These are phyloP conservation scores for Aegilops speltoides DNA, from an alignment of 176 grass and related monocot genomes.

Conservation along the genomic window DNA sequence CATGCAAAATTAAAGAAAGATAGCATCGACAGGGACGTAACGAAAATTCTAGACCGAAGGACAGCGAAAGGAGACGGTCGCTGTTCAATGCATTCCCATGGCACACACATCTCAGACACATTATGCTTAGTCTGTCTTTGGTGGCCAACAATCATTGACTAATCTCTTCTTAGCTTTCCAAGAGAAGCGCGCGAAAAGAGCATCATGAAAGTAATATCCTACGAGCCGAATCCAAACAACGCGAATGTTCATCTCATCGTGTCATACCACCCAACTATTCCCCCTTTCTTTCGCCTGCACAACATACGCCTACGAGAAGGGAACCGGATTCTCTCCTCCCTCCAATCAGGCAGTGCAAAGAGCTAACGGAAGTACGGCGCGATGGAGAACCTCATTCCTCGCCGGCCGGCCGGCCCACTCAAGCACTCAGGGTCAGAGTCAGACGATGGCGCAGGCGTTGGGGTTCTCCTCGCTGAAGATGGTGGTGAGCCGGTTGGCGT, in stretches of 20 bases:
- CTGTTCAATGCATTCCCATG: not conserved
- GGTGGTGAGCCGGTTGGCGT: slow-evolving; percentile 81
- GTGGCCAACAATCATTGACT: slow-evolving; percentile 9
- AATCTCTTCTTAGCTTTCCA: not conserved
- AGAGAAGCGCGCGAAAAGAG: not conserved
- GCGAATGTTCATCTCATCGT: not conserved
- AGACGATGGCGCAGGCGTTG: slow-evolving; percentile 83
- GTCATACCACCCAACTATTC: not conserved
- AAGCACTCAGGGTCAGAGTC: slow-evolving; percentile 8
- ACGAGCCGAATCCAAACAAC: not conserved
- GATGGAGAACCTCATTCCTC: slow-evolving; percentile 15
- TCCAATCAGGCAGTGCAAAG: not conserved
- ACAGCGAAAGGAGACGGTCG: not conserved
- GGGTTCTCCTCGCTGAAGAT: slow-evolving; percentile 99
- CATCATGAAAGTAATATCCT: not conserved
- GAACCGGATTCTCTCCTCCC: slow-evolving; percentile 60
- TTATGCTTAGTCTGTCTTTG: not conserved
- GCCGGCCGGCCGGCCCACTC: not conserved
- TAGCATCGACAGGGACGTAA: too few relatives aligned
- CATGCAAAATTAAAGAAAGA: too few relatives aligned
- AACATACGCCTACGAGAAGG: slow-evolving; percentile 14
- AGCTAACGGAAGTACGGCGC: slow-evolving; percentile 11
- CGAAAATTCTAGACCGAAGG: not conserved
- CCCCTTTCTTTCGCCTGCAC: slow-evolving; percentile 18
- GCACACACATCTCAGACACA: not conserved